Evolutionary conservation across 139 green algal species (phyloP), one percentile per base, ranked within the genome.

Genomic region (Chlamydomonas schloesseri): DNA sequence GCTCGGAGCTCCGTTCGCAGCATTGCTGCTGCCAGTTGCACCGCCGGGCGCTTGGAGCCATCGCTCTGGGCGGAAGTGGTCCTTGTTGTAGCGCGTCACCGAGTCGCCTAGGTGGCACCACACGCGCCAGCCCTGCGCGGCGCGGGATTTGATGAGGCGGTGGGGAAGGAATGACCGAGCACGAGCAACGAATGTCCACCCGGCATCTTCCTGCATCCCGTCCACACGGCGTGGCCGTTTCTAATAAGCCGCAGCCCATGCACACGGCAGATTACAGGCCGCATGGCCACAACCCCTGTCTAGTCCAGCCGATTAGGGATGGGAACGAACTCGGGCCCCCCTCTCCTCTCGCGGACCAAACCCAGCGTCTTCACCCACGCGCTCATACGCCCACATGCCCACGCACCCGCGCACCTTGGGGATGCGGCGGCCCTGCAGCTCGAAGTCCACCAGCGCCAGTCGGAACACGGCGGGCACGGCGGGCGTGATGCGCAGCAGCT

Each of bases 51-150:
- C 33, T 4, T 31, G 70, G 14, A 77, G 71, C 76, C 76, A 83
- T 1, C 60, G 37, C 28, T 73, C 76, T 13, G 76, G 76, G 1
- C 3, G 29, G 76, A 83, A 83, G 1, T 17, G 11, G 60, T 83
- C 76, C 62, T 83, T 83, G 76, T 83, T 83, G 76, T 83, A 83
- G 3, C 62, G 60, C 37, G 73, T 37, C 3, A 83, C 76, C 20
- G 60, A 31, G 37, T 83, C 76, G 3, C 76, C 76, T 28, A 83
- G 76, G 60, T 83, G 76, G 60, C 60, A 73, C 76, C 76, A 83
- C 33, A 83, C 76, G 36, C 76, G 76, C 76, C 76, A 83, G 60
- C 76, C 76, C 76, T 83, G 75, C 31, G n/a, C 9, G n/a, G 10
- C 8, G 31, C 29, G n/a, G n/a, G 42, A 50, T 50, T 50, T 50